These are phyloP conservation scores for Uncinocarpus reesii DNA, from an alignment of 2,329 filamentous ascomycete species.

Conservation along the genomic window DNA sequence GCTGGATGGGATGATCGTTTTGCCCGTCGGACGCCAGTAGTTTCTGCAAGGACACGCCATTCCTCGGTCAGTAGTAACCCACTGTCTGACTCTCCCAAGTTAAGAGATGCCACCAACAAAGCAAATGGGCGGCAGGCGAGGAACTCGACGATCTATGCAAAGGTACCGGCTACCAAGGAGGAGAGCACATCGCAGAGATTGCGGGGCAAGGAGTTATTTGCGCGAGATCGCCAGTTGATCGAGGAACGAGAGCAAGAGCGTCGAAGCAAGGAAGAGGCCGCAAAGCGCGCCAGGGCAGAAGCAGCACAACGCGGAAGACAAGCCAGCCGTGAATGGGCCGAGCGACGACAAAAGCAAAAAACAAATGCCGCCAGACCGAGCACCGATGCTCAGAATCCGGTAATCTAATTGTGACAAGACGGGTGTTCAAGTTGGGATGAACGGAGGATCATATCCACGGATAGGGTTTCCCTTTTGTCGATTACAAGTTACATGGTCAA, in stretches of 20 bases:
- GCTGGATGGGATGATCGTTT: slow-evolving; percentile 15
- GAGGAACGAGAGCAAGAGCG: slow-evolving; percentile 22
- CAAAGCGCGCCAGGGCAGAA: slow-evolving; percentile 26
- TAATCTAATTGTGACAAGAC: neutral
- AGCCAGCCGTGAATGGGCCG: slow-evolving; percentile 29
- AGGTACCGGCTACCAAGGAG: slow-evolving; percentile 14
- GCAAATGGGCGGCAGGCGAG: neutral
- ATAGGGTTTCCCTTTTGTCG: neutral
- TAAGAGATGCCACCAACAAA: neutral
- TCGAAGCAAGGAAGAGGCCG: slow-evolving; percentile 26
- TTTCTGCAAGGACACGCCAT: neutral
- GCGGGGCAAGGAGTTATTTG: slow-evolving; percentile 25
- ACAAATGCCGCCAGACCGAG: neutral
- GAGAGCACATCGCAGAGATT: slow-evolving; percentile 17
- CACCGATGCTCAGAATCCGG: neutral
- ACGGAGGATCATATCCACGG: neutral
- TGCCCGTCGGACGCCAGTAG: slow-evolving; percentile 15
- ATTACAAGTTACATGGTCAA: no score
- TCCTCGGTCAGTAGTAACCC: neutral
- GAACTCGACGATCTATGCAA: slow-evolving; percentile 16
- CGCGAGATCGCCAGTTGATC: slow-evolving; percentile 19
- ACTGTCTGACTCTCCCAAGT: neutral
- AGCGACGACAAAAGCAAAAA: slow-evolving; percentile 22
- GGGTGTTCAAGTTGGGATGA: neutral
- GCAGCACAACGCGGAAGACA: slow-evolving; percentile 27